Percentiles rank a stretch among this genome's conserved stretches.
These are phyloP conservation scores for Leptographium flavum DNA, from an alignment of 2,329 filamentous ascomycete species.

Conservation along the genomic window DNA sequence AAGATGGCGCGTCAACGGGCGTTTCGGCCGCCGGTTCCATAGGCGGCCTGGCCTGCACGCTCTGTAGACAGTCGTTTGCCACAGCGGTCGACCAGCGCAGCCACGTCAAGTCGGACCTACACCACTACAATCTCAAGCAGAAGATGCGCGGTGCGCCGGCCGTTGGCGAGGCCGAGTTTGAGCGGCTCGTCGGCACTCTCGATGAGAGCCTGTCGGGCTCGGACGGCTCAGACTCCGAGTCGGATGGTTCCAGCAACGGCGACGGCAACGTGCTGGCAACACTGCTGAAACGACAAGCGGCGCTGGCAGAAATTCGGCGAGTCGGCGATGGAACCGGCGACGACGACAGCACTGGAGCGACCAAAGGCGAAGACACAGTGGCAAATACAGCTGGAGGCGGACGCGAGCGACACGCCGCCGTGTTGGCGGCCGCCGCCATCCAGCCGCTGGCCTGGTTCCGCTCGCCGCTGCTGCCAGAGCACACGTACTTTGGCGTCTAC, in stretches of 20 bases:
- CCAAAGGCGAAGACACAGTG: slow-evolving; percentile 18
- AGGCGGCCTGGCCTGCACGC: slow-evolving; percentile 63
- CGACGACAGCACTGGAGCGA: slow-evolving; percentile 31
- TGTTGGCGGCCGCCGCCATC: slow-evolving; percentile 25
- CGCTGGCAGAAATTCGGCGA: slow-evolving; percentile 38
- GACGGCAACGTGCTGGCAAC: slow-evolving; percentile 51
- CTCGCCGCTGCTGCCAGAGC: slow-evolving; percentile 58
- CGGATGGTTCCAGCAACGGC: slow-evolving; percentile 19
- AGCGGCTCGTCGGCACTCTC: slow-evolving; percentile 68
- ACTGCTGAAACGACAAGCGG: slow-evolving; percentile 72
- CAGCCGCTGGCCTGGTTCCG: slow-evolving; percentile 62
- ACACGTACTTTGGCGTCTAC: slow-evolving; percentile 76
- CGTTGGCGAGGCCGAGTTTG: slow-evolving; percentile 72
- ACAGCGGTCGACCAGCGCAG: slow-evolving; percentile 67
- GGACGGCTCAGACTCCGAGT: slow-evolving; percentile 53
- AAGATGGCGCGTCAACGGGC: no score
- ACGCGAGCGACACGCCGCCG: slow-evolving; percentile 25
- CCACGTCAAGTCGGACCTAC: slow-evolving; percentile 81
- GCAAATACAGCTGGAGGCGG: slow-evolving; percentile 23
- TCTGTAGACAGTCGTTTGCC: slow-evolving; percentile 61
- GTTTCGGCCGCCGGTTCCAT: no score
- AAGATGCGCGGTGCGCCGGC: slow-evolving; percentile 60
- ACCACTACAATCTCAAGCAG: slow-evolving; percentile 89
- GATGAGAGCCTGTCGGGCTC: slow-evolving; percentile 91
- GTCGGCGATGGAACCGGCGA: slow-evolving; percentile 20